Conservation (phyloP, 2,329 filamentous ascomycete species). For the Triangularia verruculosa region DNA sequence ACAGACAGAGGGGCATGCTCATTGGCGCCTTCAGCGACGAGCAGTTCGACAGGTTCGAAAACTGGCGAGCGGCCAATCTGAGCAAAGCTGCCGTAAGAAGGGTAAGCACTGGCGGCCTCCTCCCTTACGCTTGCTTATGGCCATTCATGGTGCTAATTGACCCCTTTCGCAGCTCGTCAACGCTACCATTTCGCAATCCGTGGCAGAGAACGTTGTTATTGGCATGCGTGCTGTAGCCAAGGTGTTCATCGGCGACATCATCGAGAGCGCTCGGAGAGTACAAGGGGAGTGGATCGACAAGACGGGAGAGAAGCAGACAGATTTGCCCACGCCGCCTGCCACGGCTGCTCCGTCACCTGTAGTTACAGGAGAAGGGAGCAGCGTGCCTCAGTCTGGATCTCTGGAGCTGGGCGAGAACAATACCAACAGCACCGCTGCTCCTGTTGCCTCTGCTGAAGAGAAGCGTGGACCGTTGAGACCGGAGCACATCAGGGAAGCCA, state of each 20-base stretch:
- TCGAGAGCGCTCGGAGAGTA: conserved; percentile 67
- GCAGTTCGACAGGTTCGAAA: conserved; percentile 68
- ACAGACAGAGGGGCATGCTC: conserved; percentile 59
- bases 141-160: conserved; percentile 6
- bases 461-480: conserved; percentile 55
- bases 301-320: conserved; percentile 55
- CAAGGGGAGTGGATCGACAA: conserved; percentile 68
- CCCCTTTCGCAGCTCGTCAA: conserved; percentile 61
- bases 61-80: conserved; percentile 67
- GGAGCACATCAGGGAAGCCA: conserved; percentile 71
- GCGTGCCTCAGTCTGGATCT: not conserved
- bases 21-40: conserved; percentile 62
- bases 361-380: not conserved
- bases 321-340: conserved; percentile 44
- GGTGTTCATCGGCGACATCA: conserved; percentile 72
- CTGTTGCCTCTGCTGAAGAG: conserved; percentile 29
- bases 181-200: conserved; percentile 75
- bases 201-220: conserved; percentile 68
- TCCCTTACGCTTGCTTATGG: not conserved
- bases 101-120: conserved; percentile 40
- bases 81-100: conserved; percentile 66
- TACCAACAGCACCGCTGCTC: conserved; percentile 24
- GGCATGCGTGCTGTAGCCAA: conserved; percentile 76
- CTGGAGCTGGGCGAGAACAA: conserved; percentile 10
- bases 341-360: conserved; percentile 35